Evolutionary conservation across 2,329 filamentous ascomycete species (phyloP).

Genomic region (Monilinia vaccinii-corymbosi): DNA sequence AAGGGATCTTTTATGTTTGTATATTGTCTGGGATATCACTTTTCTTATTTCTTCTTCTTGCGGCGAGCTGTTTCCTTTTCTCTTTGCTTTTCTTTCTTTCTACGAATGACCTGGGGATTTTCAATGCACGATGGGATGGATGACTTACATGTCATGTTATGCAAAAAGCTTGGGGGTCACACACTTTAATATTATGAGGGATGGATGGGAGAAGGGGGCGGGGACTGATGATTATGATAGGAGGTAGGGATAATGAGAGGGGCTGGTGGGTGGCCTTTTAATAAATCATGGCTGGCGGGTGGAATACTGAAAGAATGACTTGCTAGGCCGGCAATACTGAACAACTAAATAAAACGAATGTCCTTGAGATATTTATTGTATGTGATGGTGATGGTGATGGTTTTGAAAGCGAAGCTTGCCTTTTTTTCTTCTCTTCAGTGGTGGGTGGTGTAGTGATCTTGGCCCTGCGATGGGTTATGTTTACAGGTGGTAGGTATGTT

Average conservation of each 20-base stretch:
- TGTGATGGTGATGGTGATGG: background rate
- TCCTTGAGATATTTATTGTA: background rate
- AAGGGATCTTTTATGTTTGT: slow-evolving; percentile 8
- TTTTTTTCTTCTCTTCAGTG: too few species aligned
- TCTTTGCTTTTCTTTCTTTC: background rate
- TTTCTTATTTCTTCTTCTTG: background rate
- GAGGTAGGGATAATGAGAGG: background rate
- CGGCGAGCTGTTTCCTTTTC: background rate
- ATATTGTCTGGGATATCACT: background rate
- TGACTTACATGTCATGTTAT: background rate
- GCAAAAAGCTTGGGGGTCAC: background rate
- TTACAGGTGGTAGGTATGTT: too few species aligned
- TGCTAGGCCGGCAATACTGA: background rate
- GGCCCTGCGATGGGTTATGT: background rate
- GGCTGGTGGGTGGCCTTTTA: background rate
- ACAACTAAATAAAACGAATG: background rate
- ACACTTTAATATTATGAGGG: slow-evolving; percentile 7
- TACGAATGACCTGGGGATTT: background rate
- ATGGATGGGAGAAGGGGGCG: background rate
- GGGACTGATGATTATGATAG: background rate
- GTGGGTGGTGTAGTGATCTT: background rate
- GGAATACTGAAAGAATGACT: background rate
- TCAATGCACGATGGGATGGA: slow-evolving; percentile 2
- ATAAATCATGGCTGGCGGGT: background rate
- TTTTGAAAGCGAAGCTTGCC: background rate